phyloP scores from a whole-genome alignment of 345 rosid genomes.

The Murraya paniculata region DNA sequence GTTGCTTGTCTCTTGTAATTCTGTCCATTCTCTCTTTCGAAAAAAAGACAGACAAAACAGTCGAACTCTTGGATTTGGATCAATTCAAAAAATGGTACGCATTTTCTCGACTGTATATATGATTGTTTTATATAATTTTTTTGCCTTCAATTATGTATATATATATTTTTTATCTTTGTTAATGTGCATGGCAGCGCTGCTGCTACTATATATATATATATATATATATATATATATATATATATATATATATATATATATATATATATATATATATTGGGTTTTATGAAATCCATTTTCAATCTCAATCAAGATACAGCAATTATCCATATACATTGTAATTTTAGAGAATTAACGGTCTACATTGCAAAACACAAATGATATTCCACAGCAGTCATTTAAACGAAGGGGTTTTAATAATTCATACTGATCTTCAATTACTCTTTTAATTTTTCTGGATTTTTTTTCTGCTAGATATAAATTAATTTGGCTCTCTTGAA shows the following conservation, averaged over 20 bases:
- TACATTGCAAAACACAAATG: background rate
- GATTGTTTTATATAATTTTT: too few relatives aligned
- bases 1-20: background rate
- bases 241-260: too few relatives aligned
- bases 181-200: background rate
- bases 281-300: background rate
- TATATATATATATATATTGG: too few relatives aligned
- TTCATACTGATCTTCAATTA: background rate
- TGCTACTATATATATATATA: too few relatives aligned
- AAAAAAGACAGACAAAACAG: background rate
- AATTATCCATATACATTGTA: too few relatives aligned
- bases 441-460: too few relatives aligned
- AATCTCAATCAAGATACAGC: too few relatives aligned
- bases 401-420: background rate
- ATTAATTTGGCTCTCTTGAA: too few relatives aligned
- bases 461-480: too few relatives aligned
- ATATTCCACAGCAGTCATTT: background rate
- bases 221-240: too few relatives aligned
- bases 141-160: background rate
- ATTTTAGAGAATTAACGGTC: background rate
- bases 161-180: background rate
- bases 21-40: background rate
- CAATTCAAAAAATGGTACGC: background rate
- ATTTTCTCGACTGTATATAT: background rate
- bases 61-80: background rate